Conservation (phyloP, 768 basidiomycete species). For the Mycena floridula region DNA sequence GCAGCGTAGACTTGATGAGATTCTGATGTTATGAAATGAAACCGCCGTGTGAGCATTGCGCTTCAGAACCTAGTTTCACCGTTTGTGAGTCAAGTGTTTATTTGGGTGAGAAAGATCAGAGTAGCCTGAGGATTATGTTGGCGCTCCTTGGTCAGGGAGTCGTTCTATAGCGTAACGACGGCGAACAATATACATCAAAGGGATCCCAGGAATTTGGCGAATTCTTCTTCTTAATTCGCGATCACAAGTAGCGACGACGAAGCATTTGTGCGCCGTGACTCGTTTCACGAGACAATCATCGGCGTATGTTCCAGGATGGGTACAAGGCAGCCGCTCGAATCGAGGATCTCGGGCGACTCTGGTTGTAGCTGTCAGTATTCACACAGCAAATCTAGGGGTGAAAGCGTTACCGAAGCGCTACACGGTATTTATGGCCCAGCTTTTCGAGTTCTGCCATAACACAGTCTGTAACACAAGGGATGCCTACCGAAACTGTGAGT, state of each 20-base stretch:
- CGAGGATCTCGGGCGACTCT: constrained; percentile 96
- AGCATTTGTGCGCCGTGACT: constrained; percentile 92
- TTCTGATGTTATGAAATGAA: not conserved
- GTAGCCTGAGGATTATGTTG: constrained; percentile 15
- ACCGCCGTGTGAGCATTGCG: not conserved
- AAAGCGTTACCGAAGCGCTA: constrained; percentile 71
- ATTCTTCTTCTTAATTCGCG: constrained; percentile 88
- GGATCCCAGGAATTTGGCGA: constrained; percentile 88
- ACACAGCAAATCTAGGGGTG: constrained; percentile 2
- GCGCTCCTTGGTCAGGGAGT: constrained; percentile 89
- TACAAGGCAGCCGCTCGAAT: constrained; percentile 90
- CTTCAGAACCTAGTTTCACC: not conserved
- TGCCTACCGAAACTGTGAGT: constrained; percentile 50
- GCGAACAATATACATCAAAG: constrained; percentile 95
- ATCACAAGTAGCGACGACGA: constrained; percentile 97
- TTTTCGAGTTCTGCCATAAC: constrained; percentile 99
- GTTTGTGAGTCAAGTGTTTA: too few species aligned
- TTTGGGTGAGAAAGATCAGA: not conserved
- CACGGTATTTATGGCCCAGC: constrained; percentile 89
- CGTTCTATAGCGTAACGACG: constrained; percentile 92
- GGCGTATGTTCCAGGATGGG: constrained; percentile 95
- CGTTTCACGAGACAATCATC: constrained; percentile 98
- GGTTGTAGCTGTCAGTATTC: constrained; percentile 9
- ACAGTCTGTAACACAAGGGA: constrained; percentile 98
- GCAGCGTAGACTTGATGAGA: too few species aligned